These are phyloP conservation scores for Ilex asprella DNA, from an alignment of 257 asterid species.

Conservation along the genomic window DNA sequence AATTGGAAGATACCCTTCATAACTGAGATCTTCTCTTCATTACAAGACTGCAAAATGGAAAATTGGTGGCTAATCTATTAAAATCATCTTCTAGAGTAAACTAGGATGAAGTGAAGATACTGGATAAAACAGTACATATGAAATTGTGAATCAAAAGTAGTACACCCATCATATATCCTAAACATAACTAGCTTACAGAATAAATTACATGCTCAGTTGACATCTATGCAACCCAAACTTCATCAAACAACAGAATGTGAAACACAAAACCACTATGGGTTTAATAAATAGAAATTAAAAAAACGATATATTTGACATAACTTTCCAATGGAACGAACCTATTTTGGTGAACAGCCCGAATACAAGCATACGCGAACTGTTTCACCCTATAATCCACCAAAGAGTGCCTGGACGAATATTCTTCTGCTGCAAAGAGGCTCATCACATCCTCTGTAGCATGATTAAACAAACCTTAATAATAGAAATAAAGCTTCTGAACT, in stretches of 20 bases:
- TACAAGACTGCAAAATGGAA: too few species aligned
- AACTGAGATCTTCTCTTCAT: too few species aligned
- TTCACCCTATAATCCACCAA: constrained; percentile 80
- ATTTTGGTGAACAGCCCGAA: constrained; percentile 63
- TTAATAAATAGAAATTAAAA: neutral
- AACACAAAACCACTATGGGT: neutral
- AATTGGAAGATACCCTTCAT: too few species aligned
- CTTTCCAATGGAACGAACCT: constrained; percentile 40
- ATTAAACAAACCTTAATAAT: constrained; percentile 1
- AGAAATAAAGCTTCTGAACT: constrained; percentile 2
- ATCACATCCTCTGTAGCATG: constrained; percentile 49
- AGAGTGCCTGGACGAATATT: constrained; percentile 44
- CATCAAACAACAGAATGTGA: neutral
- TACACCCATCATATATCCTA: too few species aligned
- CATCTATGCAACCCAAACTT: too few species aligned
- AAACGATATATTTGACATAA: constrained; percentile 4
- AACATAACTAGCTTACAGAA: too few species aligned
- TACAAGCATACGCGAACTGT: constrained; percentile 57
- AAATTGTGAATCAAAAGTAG: too few species aligned
- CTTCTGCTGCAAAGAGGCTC: constrained; percentile 57
- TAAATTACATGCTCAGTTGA: too few species aligned
- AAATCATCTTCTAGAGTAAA: too few species aligned
- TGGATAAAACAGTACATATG: too few species aligned
- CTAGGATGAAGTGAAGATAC: too few species aligned
- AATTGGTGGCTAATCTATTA: too few species aligned